Evolutionary conservation across 148 eudicot species (phyloP).

Genomic region (Heliamphora exappendiculata): DNA sequence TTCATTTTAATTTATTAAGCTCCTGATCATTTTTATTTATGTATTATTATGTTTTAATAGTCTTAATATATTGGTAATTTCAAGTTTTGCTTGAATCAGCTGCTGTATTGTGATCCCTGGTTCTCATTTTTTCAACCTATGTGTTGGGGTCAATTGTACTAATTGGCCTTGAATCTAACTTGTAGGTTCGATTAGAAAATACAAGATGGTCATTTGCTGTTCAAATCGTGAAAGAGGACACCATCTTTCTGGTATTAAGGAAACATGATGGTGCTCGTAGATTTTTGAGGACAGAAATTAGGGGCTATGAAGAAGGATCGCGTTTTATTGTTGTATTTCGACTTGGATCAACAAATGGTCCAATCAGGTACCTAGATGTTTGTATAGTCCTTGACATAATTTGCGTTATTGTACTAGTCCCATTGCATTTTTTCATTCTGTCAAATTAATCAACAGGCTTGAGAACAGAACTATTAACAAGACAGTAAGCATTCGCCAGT

Average conservation of each 20-base stretch:
- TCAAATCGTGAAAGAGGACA: constrained; percentile 80
- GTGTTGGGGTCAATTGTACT: neutral
- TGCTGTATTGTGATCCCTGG: neutral
- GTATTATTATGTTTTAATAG: neutral
- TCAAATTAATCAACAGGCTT: constrained; percentile 39
- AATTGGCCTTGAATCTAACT: neutral
- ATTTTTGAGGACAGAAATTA: constrained; percentile 63
- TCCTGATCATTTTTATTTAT: neutral
- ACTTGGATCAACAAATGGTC: constrained; percentile 64
- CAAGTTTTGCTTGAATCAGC: neutral
- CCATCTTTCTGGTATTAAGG: constrained; percentile 53
- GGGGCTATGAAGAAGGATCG: constrained; percentile 97
- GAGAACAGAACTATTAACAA: constrained; percentile 72
- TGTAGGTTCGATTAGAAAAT: constrained; percentile 57
- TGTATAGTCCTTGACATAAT: neutral
- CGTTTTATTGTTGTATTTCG: constrained; percentile 94
- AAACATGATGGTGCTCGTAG: constrained; percentile 43
- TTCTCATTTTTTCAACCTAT: neutral
- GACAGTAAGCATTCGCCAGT: constrained; percentile 64
- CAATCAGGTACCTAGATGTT: constrained; percentile 58
- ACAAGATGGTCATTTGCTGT: constrained; percentile 90
- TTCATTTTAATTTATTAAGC: neutral
- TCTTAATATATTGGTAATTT: neutral
- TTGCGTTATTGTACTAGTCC: neutral
- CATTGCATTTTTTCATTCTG: neutral